These are phyloP conservation scores for Fusarium agapanthi DNA, from an alignment of 2,329 filamentous ascomycete genomes.

Conservation along the genomic window DNA sequence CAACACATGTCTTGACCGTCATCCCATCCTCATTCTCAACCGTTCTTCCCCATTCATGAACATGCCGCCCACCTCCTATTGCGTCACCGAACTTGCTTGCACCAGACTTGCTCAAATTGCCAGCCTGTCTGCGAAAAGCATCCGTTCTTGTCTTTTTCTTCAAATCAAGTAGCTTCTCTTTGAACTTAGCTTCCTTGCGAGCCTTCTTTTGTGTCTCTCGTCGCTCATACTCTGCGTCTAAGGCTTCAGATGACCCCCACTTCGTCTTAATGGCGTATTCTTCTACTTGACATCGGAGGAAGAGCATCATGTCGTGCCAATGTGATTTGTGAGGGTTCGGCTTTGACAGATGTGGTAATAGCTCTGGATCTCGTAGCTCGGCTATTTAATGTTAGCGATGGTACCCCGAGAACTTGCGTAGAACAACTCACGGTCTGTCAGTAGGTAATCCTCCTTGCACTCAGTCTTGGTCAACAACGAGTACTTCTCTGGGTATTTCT, in stretches of 20 bases:
- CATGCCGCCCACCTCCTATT: constrained; percentile 76
- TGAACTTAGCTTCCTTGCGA: constrained; percentile 91
- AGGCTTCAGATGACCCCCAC: constrained; percentile 86
- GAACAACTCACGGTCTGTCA: constrained; percentile 80
- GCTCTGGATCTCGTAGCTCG: constrained; percentile 86
- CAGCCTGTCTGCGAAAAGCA: constrained; percentile 79
- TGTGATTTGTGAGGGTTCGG: constrained; percentile 96
- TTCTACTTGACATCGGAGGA: constrained; percentile 91
- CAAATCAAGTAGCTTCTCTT: constrained; percentile 84
- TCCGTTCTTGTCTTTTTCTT: constrained; percentile 95
- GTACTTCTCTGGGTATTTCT: constrained; percentile 90
- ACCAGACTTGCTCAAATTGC: constrained; percentile 62
- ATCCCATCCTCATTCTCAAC: constrained; percentile 77
- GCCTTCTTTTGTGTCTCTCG: constrained; percentile 82
- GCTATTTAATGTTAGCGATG: constrained; percentile 57
- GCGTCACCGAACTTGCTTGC: constrained; percentile 78
- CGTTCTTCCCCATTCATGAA: constrained; percentile 84
- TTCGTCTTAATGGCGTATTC: constrained; percentile 90
- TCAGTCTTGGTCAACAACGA: constrained; percentile 96
- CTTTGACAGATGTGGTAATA: constrained; percentile 86
- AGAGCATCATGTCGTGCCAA: constrained; percentile 99
- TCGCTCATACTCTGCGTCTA: constrained; percentile 88
- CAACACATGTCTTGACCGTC: constrained; percentile 81
- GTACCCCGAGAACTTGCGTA: neutral
- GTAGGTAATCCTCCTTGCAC: constrained; percentile 90